Base-by-base conservation (phyloP, 768 basidiomycete species). In the Amanita exitialis region DNA sequence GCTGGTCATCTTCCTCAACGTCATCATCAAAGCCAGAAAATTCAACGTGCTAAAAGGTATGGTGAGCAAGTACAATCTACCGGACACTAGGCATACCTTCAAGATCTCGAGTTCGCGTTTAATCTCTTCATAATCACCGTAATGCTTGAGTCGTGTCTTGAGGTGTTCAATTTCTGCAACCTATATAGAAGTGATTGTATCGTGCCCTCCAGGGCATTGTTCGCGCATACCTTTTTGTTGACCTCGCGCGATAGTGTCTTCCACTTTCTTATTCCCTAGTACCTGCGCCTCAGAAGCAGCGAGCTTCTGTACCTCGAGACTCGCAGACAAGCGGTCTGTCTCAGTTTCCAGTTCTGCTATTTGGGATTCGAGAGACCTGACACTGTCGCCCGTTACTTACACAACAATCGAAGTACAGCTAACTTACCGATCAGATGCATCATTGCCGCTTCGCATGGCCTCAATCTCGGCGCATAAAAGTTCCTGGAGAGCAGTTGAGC, bases 31-130 rank as follows among this genome's bases (percentile, higher is more conserved):
- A 76, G 7, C 91, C 90, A 6, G 89, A 84, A 62, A 98, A 98
- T 62, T 98, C 95, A 52, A 99, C 94, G 58, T 86, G 97, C 96
- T 98, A 36, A 30, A 37, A 52, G 35, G 10, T 30, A 45, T 42
- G 42, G 7, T 16, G 21, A 49, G 32, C 8, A 45, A 23, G 23
- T 44, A 25, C 38, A 46, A 27, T 18, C 38, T 6, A 44, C 28
- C 25, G 20, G 28, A 41, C 44, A 52, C 45, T n/a, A 28, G n/a
- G 23, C 2, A 16, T 35, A 90, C 96, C 81, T 99, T 97, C 90
- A 98, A 90, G 56, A 99, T 98, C 61, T 93, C 93, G 25, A 99
- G 75, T 64, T 99, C 96, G 23, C 96, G 84, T 70, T 98, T 98
- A 61, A 98, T 82, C 69, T 98, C 94, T 60, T 98, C 95, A 59